Percentiles rank a stretch among this genome's conserved stretches.
Conservation (phyloP, 108 stramenopile genomes). For the Skeletonema grethae region DNA sequence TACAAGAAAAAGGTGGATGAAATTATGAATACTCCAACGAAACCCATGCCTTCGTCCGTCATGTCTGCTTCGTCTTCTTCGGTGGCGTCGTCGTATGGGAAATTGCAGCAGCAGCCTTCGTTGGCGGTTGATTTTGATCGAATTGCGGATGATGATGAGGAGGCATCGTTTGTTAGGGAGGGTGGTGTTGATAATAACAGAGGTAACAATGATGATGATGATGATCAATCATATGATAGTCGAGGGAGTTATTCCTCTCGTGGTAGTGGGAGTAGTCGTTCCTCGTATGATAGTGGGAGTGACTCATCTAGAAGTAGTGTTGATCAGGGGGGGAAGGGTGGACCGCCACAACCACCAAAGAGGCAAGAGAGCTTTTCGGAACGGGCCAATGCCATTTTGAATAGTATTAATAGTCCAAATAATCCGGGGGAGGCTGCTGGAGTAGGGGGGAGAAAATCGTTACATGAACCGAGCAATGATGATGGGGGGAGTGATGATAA, state of each 20-base stretch:
- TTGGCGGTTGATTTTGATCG: constrained; percentile 13
- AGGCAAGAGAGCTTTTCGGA: constrained; percentile 29
- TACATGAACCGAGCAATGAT: neutral
- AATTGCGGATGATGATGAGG: constrained; percentile 15
- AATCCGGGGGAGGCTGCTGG: too few species aligned
- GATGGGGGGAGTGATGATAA: constrained; percentile 3
- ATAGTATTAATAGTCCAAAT: constrained; percentile 8
- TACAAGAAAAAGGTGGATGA: constrained; percentile 46
- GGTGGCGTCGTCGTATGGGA: neutral
- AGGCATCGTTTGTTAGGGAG: neutral
- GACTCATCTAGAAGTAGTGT: neutral
- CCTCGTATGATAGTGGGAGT: neutral
- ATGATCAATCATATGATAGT: neutral
- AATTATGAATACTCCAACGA: constrained; percentile 36
- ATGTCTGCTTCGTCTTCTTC: neutral
- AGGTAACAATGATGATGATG: neutral
- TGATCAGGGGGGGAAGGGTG: too few species aligned
- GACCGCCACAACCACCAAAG: neutral
- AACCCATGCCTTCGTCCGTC: constrained; percentile 2
- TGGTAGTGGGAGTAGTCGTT: constrained; percentile 10
- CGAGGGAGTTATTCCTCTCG: constrained; percentile 1
- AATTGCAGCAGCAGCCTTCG: neutral
- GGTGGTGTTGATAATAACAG: constrained; percentile 1
- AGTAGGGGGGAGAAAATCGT: too few species aligned
- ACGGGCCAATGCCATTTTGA: constrained; percentile 35